A percentile compares a stretch with the other conserved stretches of the same genome.
phyloP scores from a whole-genome alignment of 164 flowering plant genomes.

The Hamamelis virginiana region DNA sequence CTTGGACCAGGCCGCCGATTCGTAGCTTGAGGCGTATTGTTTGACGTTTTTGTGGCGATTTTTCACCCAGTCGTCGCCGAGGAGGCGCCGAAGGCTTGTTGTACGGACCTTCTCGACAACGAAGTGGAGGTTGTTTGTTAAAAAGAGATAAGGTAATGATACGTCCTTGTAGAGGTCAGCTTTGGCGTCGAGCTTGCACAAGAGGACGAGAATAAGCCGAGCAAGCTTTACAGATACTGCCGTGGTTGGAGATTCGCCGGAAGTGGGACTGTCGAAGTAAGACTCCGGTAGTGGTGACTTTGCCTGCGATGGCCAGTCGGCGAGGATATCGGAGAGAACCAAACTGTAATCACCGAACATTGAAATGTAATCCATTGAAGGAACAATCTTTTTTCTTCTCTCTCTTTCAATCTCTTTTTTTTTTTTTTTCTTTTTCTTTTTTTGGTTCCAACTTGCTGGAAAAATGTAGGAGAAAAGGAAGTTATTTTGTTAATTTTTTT shows the following conservation, averaged over 20 bases:
- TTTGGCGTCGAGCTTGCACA: slow-evolving; percentile 45
- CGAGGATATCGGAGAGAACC: too few relatives aligned
- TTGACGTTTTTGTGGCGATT: slow-evolving; percentile 29
- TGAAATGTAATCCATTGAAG: too few relatives aligned
- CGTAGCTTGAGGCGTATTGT: slow-evolving; percentile 31
- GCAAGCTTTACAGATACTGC: slow-evolving; percentile 26
- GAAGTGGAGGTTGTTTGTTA: slow-evolving; percentile 40
- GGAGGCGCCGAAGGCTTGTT: slow-evolving; percentile 20
- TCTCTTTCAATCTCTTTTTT: too few relatives aligned
- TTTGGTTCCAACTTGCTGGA: too few relatives aligned
- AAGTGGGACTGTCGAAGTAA: slow-evolving; percentile 5
- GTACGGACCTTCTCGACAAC: slow-evolving; percentile 21
- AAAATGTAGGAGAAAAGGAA: too few relatives aligned
- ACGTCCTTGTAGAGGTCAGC: slow-evolving; percentile 37
- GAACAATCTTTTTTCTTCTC: too few relatives aligned
- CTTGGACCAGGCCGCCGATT: slow-evolving; percentile 30
- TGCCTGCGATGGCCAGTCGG: slow-evolving; percentile 12
- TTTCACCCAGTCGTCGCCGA: slow-evolving; percentile 38
- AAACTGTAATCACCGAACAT: too few relatives aligned
- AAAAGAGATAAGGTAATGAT: slow-evolving; percentile 41
- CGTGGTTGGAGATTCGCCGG: background rate
- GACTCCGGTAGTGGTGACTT: slow-evolving; percentile 26
- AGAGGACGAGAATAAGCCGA: slow-evolving; percentile 38
- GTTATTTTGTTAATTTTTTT: too few relatives aligned
- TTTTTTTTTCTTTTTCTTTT: too few relatives aligned